Evolutionary conservation across 176 grass and related monocot genomes (phyloP).

Genomic region (Oryza glaberrima): DNA sequence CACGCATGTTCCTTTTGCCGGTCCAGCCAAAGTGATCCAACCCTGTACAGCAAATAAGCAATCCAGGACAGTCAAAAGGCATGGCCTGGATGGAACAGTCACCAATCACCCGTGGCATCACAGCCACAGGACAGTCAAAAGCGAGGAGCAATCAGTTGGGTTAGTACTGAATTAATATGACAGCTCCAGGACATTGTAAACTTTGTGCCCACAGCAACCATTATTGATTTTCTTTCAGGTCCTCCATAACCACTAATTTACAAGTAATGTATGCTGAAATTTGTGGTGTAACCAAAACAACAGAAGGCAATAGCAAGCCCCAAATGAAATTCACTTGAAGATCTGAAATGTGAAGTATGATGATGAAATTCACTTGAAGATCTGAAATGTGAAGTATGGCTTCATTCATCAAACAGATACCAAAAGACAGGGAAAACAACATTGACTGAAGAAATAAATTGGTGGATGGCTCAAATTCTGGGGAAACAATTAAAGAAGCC

Average conservation of each 20-base stretch:
- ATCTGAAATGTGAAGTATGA: background rate
- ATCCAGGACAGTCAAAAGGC: too few relatives aligned
- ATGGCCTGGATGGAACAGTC: background rate
- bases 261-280: background rate
- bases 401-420: background rate
- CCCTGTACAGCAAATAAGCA: background rate
- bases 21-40: constrained; percentile 7
- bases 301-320: background rate
- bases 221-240: background rate
- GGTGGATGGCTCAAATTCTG: background rate
- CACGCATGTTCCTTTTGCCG: background rate
- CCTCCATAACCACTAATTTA: background rate
- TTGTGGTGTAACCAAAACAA: background rate
- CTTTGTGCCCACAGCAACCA: background rate
- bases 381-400: background rate
- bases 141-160: background rate
- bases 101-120: background rate
- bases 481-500: background rate
- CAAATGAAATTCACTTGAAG: background rate
- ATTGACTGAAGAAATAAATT: constrained; percentile 13
- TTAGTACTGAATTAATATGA: background rate
- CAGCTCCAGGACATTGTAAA: background rate
- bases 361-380: background rate
- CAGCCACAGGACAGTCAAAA: background rate
- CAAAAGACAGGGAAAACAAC: background rate